These are phyloP conservation scores for Sutorius australiensis DNA, from an alignment of 768 basidiomycete species.

Conservation along the genomic window DNA sequence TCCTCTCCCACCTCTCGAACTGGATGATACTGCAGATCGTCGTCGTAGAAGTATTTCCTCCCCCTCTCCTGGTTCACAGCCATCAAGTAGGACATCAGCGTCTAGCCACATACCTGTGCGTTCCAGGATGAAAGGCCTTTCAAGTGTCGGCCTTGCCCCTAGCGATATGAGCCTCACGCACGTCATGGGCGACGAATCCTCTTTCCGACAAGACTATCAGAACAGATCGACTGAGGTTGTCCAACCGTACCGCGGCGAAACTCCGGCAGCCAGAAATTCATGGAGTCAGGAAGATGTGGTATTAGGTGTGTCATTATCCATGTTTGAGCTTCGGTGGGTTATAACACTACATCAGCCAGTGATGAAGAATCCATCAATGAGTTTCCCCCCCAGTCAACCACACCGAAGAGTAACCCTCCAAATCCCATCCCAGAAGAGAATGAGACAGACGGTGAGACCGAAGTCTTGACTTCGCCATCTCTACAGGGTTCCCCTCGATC, in stretches of 20 bases:
- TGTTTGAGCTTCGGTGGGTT: background rate
- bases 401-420: conserved; percentile 22
- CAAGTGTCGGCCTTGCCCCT: conserved; percentile 11
- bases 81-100: conserved; percentile 25
- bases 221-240: conserved; percentile 27
- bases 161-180: conserved; percentile 24
- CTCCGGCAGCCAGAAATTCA: conserved; percentile 10
- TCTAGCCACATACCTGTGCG: conserved; percentile 46
- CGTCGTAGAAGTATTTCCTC: conserved; percentile 20
- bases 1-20: conserved; percentile 39
- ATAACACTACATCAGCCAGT: conserved; percentile 30
- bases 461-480: conserved; percentile 24
- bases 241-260: conserved; percentile 24
- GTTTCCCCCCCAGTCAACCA: conserved; percentile 24
- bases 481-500: conserved; percentile 17
- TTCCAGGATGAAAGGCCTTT: conserved; percentile 34
- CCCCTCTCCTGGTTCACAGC: conserved; percentile 23
- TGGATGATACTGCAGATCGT: conserved; percentile 25
- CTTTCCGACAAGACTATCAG: conserved; percentile 25
- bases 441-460: conserved; percentile 27
- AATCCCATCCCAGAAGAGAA: conserved; percentile 12
- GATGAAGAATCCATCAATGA: conserved; percentile 34
- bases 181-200: conserved; percentile 22
- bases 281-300: conserved; percentile 17
- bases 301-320: conserved; percentile 15